A percentile compares a stretch with the other conserved stretches of the same genome.
Conservation (phyloP, 768 basidiomycete species). For the Suillus brevipes region DNA sequence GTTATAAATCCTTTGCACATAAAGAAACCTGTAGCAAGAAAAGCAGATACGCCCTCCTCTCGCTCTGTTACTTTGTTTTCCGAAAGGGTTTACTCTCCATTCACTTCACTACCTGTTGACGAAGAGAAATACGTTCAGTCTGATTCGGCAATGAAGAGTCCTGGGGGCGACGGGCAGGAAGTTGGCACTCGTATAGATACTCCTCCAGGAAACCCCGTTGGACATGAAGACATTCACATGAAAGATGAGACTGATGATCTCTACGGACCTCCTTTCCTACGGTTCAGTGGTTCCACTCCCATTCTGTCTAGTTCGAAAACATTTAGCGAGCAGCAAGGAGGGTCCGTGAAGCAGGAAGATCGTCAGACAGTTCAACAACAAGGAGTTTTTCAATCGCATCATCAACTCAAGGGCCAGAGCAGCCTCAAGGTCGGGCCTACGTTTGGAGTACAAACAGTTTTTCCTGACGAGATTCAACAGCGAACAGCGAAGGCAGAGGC, state of each 20-base stretch:
- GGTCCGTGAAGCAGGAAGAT: neutral
- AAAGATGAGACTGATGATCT: neutral
- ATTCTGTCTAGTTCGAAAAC: neutral
- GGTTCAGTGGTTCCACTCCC: no score
- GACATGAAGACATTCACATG: neutral
- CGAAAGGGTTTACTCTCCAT: neutral
- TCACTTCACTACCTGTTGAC: neutral
- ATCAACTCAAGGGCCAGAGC: neutral
- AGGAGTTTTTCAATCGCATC: constrained; percentile 23
- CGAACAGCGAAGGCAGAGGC: neutral
- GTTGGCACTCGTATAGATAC: no score
- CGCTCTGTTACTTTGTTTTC: neutral
- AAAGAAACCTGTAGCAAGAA: neutral
- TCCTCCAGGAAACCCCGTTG: neutral
- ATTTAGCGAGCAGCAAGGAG: neutral
- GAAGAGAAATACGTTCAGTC: neutral
- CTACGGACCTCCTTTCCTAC: neutral
- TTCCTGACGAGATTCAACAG: neutral
- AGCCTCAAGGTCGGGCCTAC: neutral
- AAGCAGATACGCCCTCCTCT: constrained; percentile 1
- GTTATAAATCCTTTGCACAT: neutral
- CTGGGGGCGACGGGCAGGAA: neutral
- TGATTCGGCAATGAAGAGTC: neutral
- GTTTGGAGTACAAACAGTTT: neutral
- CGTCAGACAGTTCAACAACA: neutral